Base-by-base conservation (phyloP, 176 grass and related monocot genomes). In the Olyra latifolia region DNA sequence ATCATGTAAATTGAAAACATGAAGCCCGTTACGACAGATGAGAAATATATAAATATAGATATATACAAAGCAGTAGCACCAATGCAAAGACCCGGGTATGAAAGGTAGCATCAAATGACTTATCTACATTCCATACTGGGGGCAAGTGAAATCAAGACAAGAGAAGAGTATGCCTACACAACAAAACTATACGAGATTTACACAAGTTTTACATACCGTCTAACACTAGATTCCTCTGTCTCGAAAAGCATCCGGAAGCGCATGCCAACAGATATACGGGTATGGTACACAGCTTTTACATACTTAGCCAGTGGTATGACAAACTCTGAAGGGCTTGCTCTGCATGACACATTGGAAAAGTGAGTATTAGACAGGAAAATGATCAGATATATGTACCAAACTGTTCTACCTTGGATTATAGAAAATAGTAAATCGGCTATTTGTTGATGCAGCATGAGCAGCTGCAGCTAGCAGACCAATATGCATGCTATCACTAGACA, bases 401-500 rank as follows among this genome's bases (percentile, higher is more conserved):
- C 15, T 71, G n/a, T 75, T 71, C 49, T 90, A 94, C 95, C 95
- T 94, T 77, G 95, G 95, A 80, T 98, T 98, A 73, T 94, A 98
- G 64, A 98, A 98, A 82, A 94, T 94, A 82, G 95, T 98, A 76
- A 98, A 98, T 19, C 92, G 92, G 48, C 92, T 94, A 89, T 98
- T 98, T 77, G 95, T 98, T 42, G 95, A 87, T 85, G 95, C 92
- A 62, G 95, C 95, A 89, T 98, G 95, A 87, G 95, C 92, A 47
- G 95, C 95, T 64, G 95, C 95, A 78, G 95, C 95, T 2, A 98
- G 95, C 62, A 98, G 85, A 49, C 95, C 95, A 71, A 98, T 97
- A 69, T 98, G 95, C 90, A 98, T 98, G 83, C 95, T 98, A 83
- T 98, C 95, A 87, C 95, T 98, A 81, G 95, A 98, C 44, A 98